Evolutionary conservation across 805 yeast genomes (phyloP).

Genomic region (Wickerhamiella sorbophila): DNA sequence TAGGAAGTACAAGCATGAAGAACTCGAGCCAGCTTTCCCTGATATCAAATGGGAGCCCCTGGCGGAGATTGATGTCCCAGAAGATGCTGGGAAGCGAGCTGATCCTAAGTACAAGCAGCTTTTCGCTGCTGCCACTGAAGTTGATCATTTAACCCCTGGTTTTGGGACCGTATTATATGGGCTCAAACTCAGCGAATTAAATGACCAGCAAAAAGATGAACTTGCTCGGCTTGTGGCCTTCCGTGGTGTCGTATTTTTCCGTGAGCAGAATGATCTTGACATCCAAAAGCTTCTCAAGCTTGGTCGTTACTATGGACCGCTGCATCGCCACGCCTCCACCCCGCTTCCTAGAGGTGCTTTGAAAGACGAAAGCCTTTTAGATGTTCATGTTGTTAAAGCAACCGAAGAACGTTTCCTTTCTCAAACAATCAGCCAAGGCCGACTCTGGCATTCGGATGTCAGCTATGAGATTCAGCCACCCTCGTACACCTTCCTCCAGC

Average conservation of each 20-base stretch:
- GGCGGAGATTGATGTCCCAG: constrained; percentile 13
- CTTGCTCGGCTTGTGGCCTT: constrained; percentile 35
- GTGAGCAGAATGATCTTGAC: constrained; percentile 30
- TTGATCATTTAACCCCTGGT: constrained; percentile 31
- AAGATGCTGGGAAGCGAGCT: constrained; percentile 15
- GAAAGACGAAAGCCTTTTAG: constrained; percentile 33
- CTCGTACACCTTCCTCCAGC: constrained; percentile 51
- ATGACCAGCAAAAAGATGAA: constrained; percentile 33
- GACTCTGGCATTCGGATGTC: constrained; percentile 59
- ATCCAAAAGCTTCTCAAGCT: constrained; percentile 32
- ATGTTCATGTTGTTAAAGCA: constrained; percentile 19
- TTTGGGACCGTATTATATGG: constrained; percentile 39
- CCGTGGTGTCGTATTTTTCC: constrained; percentile 38
- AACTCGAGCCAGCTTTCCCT: constrained; percentile 20
- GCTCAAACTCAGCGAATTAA: constrained; percentile 31
- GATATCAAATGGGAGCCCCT: constrained; percentile 20
- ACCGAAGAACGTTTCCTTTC: constrained; percentile 14
- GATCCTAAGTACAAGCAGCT: constrained; percentile 29
- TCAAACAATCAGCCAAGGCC: constrained; percentile 19
- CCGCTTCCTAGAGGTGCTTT: constrained; percentile 29
- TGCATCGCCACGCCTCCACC: constrained; percentile 34
- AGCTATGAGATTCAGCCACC: constrained; percentile 67
- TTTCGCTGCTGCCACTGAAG: constrained; percentile 30
- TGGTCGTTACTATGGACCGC: constrained; percentile 33
- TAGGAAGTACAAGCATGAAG: constrained; percentile 15